Conservation (phyloP, 2,329 filamentous ascomycete species). For the Bertia moriformis region DNA sequence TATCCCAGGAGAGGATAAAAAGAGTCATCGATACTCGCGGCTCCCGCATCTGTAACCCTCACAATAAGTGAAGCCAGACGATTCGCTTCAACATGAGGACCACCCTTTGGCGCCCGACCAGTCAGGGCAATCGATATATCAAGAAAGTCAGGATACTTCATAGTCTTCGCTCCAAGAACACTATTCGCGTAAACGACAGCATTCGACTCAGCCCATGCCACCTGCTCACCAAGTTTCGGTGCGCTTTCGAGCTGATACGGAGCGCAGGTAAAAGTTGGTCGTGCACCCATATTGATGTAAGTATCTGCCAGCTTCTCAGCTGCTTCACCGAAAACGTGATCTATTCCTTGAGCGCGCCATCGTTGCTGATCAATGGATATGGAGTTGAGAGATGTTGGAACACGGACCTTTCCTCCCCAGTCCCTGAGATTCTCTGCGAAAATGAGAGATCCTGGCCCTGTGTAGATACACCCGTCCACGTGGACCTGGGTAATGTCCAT, state of each 20-base stretch:
- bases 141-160: slow-evolving; percentile 28
- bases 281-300: slow-evolving; percentile 23
- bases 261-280: slow-evolving; percentile 25
- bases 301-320: slow-evolving; percentile 17
- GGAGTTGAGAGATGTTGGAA: slow-evolving; percentile 25
- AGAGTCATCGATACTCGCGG: slow-evolving; percentile 14
- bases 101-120: slow-evolving; percentile 30
- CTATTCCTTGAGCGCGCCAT: slow-evolving; percentile 20
- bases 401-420: slow-evolving; percentile 16
- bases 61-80: slow-evolving; percentile 31
- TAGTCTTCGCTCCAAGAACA: slow-evolving; percentile 24
- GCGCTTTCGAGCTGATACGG: slow-evolving; percentile 21
- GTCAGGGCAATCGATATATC: slow-evolving; percentile 26
- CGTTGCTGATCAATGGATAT: slow-evolving; percentile 24
- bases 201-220: slow-evolving; percentile 28
- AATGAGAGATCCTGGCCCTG: slow-evolving; percentile 18
- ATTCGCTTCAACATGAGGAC: slow-evolving; percentile 25
- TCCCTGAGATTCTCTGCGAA: slow-evolving; percentile 19
- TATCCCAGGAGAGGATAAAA: slow-evolving; percentile 24
- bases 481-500: slow-evolving; percentile 23
- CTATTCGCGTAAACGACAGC: slow-evolving; percentile 29
- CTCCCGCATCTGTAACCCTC: slow-evolving; percentile 31
- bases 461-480: slow-evolving; percentile 26
- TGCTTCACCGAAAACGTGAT: slow-evolving; percentile 11
- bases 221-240: slow-evolving; percentile 16